Evolutionary conservation across 169 alveolate genomes (phyloP), one percentile per base, ranked within the genome.

Genomic region (Cryptosporidium ubiquitum): DNA sequence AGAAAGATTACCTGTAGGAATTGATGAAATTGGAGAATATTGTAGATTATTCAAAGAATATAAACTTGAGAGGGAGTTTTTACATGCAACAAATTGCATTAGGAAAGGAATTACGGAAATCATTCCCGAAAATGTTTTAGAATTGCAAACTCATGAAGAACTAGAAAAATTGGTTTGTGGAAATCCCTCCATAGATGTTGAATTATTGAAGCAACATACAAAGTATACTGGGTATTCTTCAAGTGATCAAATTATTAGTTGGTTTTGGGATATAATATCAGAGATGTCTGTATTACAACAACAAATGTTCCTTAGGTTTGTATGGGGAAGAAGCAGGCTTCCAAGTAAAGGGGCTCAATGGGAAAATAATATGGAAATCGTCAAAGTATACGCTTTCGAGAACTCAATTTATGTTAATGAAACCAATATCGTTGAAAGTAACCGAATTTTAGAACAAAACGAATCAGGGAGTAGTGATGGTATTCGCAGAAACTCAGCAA

Each of bases 311-410:
- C 75, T 96, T 23, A 94, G 97, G 68, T 96, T 96, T 79, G 97
- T 95, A 18, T 96, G 97, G 97, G 98, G 98, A n/a, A 94, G 98
- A 69, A 91, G 95, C 55, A 93, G 97, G 85, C 93, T 96, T 55
- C 98, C 98, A 29, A 86, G 64, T 10, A 69, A 86, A 18, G 60
- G 84, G 5, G 92, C 91, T 9, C 16, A 84, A 18, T 91, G 93
- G 93, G 93, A 91, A 39, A 74, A 71, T 26, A 84, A 91, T 33
- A 91, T 91, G 93, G 93, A 91, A 51, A 86, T 91, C 0, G 74
- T 55, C 52, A 20, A 85, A 58, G 57, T 47, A 23, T 71, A 52
- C 16, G 52, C 31, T 18, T 18, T 7, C n/a, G 23, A 29, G 6
- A n/a, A 33, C 23, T n/a, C 85, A 33, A 49, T 51, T 49, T 12